Evolutionary conservation across 495 filamentous ascomycete genomes (phyloP), one percentile per base, ranked within the genome.

Genomic region (Antarctomyces pellizariae): DNA sequence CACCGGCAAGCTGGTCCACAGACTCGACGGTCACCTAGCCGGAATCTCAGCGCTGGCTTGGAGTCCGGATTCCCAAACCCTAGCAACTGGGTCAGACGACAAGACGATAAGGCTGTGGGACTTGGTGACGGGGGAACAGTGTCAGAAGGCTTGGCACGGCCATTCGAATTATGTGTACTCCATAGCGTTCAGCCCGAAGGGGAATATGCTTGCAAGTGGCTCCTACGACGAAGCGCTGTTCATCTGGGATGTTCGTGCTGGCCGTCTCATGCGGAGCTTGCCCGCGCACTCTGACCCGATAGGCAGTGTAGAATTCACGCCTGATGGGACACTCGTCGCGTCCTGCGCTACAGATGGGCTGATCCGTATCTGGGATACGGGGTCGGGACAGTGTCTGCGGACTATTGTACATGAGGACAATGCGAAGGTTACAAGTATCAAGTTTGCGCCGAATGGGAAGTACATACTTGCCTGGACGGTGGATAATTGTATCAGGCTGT

Each of bases 211-310:
- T 10, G 86, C 75, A 19, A 83, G 75, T 31, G 89, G 86, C 10
- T 84, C 76, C 38, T 95, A 91, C 49, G 86, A 95, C 39, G 86
- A 97, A 56, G 86, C 89, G 5, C 75, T 97, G 0, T 89, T 91
- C 36, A 49, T 95, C 13, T 97, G 86, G 86, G 86, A 95, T 48
- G 75, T 95, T 2, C 64, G 86, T 0, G 71, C 77, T 0, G 78
- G 75, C 2, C 52, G 66, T 14, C 53, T 77, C 24, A 84, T 97
- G 80, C 64, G 78, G 25, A 82, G 75, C 25, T 58, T 95, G 22
- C 86, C 86, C 2, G 86, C 86, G 7, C 86, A 97, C 39, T 83
- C 76, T 15, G 86, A 97, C 48, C 86, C 86, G 0, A 82, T 97
- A 9, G 67, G 71, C 26, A 84, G 86, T 2, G 80, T 97, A 9